Percentiles rank a stretch among this genome's conserved stretches.
Evolutionary conservation across 192 early-diverging fungal species (phyloP).

Genomic region (Rhizoclosmatium sp.): DNA sequence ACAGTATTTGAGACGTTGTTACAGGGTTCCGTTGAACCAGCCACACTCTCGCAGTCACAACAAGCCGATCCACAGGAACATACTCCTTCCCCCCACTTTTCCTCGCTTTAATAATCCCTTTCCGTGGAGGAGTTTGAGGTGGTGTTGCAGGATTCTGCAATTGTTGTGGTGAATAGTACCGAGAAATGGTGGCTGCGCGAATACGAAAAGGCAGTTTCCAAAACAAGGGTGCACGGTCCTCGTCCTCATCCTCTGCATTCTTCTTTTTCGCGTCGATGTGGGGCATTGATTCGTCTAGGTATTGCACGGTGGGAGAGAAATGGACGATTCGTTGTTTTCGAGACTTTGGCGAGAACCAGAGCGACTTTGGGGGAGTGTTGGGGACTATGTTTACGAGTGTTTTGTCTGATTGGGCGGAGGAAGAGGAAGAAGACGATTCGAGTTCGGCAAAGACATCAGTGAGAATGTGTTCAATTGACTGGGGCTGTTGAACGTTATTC

Average conservation of each 20-base stretch:
- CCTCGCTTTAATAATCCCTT: not conserved
- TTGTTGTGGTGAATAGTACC: not conserved
- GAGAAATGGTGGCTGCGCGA: not conserved
- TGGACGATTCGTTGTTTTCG: not conserved
- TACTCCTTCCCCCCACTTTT: not conserved
- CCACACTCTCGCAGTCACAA: not conserved
- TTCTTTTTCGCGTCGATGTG: not conserved
- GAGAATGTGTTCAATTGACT: not conserved
- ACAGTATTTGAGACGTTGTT: not conserved
- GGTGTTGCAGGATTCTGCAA: not conserved
- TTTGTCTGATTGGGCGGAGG: not conserved
- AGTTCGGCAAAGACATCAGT: not conserved
- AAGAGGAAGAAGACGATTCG: no score
- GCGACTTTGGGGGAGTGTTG: not conserved
- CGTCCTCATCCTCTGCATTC: not conserved
- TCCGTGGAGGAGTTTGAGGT: not conserved
- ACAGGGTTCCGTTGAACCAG: not conserved
- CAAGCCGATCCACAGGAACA: not conserved
- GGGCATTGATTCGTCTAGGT: not conserved
- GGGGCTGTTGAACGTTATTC: no score
- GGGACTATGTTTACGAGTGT: not conserved
- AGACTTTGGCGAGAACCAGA: not conserved
- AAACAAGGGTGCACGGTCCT: not conserved
- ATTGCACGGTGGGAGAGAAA: not conserved
- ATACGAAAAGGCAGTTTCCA: not conserved